Conservation (phyloP, 1,139 yeast genomes). For the Hansenula sp. region DNA sequence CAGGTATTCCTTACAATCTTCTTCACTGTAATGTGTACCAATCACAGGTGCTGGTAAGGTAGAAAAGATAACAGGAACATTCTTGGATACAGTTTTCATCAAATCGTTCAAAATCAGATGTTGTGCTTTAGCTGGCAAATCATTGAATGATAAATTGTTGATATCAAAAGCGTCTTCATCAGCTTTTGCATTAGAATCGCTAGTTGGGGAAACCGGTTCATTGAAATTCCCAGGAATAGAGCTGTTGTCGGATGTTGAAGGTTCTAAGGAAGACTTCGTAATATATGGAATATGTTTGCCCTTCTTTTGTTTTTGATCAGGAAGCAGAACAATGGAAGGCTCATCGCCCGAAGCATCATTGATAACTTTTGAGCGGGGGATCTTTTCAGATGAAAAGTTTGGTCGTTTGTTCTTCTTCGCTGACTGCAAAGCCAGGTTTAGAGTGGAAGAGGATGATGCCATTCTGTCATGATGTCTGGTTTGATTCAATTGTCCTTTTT, state of each 20-base stretch:
- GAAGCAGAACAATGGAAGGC: constrained; percentile 52
- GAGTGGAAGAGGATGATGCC: constrained; percentile 9
- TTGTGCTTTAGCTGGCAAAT: constrained; percentile 87
- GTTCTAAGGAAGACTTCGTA: background rate
- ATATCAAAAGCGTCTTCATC: constrained; percentile 27
- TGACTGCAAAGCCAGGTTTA: background rate
- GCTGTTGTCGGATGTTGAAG: background rate
- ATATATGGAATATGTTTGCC: background rate
- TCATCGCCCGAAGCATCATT: constrained; percentile 66
- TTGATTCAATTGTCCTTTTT: constrained; percentile 2
- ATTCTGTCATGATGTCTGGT: constrained; percentile 22
- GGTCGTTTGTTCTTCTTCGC: constrained; percentile 47
- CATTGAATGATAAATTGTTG: constrained; percentile 61
- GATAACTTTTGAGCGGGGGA: constrained; percentile 68
- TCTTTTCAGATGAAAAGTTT: constrained; percentile 72
- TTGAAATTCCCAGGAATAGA: background rate
- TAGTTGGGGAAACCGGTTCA: background rate
- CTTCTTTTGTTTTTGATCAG: constrained; percentile 23
- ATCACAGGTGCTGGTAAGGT: constrained; percentile 85
- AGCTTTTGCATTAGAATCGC: constrained; percentile 16
- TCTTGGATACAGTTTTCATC: constrained; percentile 60
- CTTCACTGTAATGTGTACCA: constrained; percentile 71
- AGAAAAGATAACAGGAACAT: constrained; percentile 68
- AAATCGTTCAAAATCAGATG: constrained; percentile 83
- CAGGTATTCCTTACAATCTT: constrained; percentile 70